Evolutionary conservation across 768 basidiomycete species (phyloP), one percentile per base, ranked within the genome.

Genomic region (Pleurotus citrinopileatus): DNA sequence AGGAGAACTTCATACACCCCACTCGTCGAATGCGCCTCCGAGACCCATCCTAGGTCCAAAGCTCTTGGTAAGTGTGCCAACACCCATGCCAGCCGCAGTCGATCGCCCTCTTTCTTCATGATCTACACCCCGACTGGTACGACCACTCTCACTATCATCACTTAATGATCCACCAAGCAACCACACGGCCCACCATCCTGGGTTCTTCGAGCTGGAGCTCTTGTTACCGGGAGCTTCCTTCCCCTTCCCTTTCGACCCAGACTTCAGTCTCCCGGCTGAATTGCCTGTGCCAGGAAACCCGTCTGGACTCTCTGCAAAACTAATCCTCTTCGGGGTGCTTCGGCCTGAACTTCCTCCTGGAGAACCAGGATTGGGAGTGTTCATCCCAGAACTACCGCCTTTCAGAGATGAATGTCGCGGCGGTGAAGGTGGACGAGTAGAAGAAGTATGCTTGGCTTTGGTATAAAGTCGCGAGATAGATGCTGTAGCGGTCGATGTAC

Each of bases 391-490:
- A 19, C 19, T 54, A 32, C 52, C 29, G 12, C 42, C 58, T 57
- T 78, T 76, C 70, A 77, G 68, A 2, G 73, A 71, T 25, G 73
- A 75, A 25, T 70, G 70, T 7, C 71, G 67, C 10, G 88, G 87
- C 0, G 85, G 84, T 0, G 80, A 81, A 2, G 79, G 82, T 2
- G 84, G 71, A 3, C 83, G 77, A 1, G 87, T 84, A 3, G 86
- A 86, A 13, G 82, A 78, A 2, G 83, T 76, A 59, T 77, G 75
- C 37, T 65, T 72, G 27, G 67, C 75, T 57, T 83, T 86, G 0
- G 87, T 89, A 60, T 86, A 87, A 12, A 91, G 77, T n/a, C 86
- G 77, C 20, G 88, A 89, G 44, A 92, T 76, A 25, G 84, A 87
- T 1, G 89, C 90, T 1, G 90, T 92, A 1, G 90, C 85, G 3